These are phyloP conservation scores for Sherardia arvensis DNA, from an alignment of 257 asterid genomes.

Conservation along the genomic window DNA sequence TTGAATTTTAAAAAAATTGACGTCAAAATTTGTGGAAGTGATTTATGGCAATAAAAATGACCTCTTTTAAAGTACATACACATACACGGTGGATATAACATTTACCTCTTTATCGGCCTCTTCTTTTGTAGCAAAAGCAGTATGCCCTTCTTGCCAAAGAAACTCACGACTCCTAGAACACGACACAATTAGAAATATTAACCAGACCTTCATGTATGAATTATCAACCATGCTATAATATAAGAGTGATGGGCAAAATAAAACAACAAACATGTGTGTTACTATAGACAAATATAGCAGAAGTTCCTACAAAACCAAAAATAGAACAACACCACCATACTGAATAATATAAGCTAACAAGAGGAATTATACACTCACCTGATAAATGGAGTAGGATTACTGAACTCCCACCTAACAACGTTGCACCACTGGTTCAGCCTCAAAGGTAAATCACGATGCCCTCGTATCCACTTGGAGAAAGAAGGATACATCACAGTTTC, in stretches of 20 bases:
- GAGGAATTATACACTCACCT: constrained; percentile 37
- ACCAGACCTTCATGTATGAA: neutral
- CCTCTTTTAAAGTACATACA: no score
- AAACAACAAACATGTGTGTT: neutral
- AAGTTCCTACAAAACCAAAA: no score
- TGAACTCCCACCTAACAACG: constrained; percentile 98
- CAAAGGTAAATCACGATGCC: constrained; percentile 94
- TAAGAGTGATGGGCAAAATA: neutral
- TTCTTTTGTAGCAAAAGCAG: constrained; percentile 92
- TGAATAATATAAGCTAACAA: neutral
- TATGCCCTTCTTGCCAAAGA: constrained; percentile 99
- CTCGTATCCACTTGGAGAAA: constrained; percentile 95
- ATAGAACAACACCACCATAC: neutral
- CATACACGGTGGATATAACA: constrained; percentile 1
- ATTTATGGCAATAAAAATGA: no score
- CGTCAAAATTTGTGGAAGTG: no score
- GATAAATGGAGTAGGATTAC: constrained; percentile 97
- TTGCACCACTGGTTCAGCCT: constrained; percentile 98
- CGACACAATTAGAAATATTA: constrained; percentile 12
- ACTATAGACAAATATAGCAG: neutral
- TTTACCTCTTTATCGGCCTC: constrained; percentile 88
- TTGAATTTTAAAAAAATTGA: no score
- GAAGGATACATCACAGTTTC: constrained; percentile 98
- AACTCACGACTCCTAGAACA: constrained; percentile 88
- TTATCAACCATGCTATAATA: neutral